Conservation (phyloP, 2,329 filamentous ascomycete species). For the Plectosphaerella plurivora region DNA sequence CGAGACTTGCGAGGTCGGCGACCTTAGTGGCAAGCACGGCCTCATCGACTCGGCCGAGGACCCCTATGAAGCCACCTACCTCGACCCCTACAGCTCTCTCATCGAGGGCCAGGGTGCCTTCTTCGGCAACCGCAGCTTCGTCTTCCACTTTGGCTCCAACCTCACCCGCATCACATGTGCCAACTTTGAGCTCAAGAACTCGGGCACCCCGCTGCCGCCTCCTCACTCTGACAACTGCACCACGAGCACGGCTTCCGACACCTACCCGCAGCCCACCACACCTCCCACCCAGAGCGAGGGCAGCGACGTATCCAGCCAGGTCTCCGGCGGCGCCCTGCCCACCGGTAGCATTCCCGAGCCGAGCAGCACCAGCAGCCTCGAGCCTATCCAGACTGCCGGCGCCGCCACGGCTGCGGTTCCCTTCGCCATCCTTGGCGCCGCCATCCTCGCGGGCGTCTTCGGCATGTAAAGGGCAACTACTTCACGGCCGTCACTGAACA, state of each 20-base stretch:
- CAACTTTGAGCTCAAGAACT: conserved; percentile 44
- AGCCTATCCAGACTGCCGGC: conserved; percentile 1
- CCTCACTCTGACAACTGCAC: conserved; percentile 8
- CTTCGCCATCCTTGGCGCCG: not conserved
- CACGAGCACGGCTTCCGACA: not conserved
- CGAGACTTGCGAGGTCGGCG: conserved; percentile 69
- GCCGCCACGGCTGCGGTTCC: conserved; percentile 1
- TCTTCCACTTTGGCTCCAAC: conserved; percentile 56
- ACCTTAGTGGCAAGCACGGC: conserved; percentile 71
- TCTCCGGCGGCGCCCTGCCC: not conserved
- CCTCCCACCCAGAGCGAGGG: not conserved
- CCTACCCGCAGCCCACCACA: not conserved
- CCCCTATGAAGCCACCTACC: conserved; percentile 45
- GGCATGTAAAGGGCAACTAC: not conserved
- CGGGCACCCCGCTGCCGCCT: conserved; percentile 7
- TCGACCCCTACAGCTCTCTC: conserved; percentile 55
- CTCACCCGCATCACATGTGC: conserved; percentile 61
- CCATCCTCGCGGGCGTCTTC: not conserved
- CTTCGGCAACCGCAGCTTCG: conserved; percentile 61
- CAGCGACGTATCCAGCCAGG: not conserved
- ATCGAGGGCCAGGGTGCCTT: conserved; percentile 46
- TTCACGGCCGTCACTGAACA: not conserved
- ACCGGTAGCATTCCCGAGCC: conserved; percentile 1
- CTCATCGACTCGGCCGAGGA: conserved; percentile 40
- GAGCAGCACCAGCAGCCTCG: not conserved